phyloP scores from a whole-genome alignment of 345 rosid genomes.

The Salix koriyanagi region DNA sequence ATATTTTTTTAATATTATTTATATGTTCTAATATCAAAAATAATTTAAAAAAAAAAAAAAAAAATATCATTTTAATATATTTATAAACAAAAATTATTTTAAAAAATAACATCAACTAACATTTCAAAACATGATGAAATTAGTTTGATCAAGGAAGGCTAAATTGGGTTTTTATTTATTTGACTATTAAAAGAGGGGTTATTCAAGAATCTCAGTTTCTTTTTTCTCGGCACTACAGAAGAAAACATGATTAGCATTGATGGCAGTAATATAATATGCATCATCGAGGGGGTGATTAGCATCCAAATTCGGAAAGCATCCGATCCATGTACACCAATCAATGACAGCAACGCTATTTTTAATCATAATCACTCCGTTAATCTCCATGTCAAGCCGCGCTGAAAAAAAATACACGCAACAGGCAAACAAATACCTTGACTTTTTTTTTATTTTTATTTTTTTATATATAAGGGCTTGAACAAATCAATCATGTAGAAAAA shows the following conservation, averaged over 20 bases:
- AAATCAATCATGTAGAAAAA: no score
- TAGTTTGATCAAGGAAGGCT: no score
- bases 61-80: no score
- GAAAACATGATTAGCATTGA: background rate
- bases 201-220: background rate
- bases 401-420: background rate
- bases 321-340: conserved; percentile 1
- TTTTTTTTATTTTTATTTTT: no score
- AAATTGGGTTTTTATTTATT: background rate
- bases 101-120: no score
- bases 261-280: background rate
- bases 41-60: no score
- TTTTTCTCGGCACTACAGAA: background rate
- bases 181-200: background rate
- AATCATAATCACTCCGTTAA: no score
- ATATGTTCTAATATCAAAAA: no score
- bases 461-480: background rate
- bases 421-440: background rate
- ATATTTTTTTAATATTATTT: no score
- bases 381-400: background rate
- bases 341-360: background rate
- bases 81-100: no score
- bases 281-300: background rate
- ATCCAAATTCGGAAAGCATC: conserved; percentile 13
- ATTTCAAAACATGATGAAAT: no score